phyloP scores from a whole-genome alignment of 23 red algal genomes.

The Pyropia haitanensis region DNA sequence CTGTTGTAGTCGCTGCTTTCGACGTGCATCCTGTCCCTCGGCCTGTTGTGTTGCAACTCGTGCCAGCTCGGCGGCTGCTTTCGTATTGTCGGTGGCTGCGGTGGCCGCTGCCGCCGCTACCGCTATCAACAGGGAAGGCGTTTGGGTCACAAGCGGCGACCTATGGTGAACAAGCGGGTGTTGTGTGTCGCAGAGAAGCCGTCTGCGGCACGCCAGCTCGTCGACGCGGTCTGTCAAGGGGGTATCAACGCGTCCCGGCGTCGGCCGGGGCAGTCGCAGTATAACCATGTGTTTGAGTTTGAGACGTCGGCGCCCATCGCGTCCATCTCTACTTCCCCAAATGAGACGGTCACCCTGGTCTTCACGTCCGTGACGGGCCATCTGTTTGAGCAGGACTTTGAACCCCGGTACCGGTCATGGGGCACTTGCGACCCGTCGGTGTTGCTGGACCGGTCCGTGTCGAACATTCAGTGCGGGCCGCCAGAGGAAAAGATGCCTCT shows the following conservation, averaged over 20 bases:
- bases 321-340: neutral
- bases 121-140: too few relatives aligned
- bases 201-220: slow-evolving; percentile 77
- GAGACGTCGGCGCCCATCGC: slow-evolving; percentile 6
- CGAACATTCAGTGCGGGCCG: slow-evolving; percentile 30
- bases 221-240: slow-evolving; percentile 17
- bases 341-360: slow-evolving; percentile 25
- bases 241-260: slow-evolving; percentile 2
- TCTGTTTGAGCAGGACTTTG: slow-evolving; percentile 73
- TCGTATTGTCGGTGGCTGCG: too few relatives aligned
- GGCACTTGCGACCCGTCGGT: slow-evolving; percentile 38
- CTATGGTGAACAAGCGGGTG: slow-evolving; percentile 14
- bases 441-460: slow-evolving; percentile 33
- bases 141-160: too few relatives aligned
- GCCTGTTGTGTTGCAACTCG: too few relatives aligned
- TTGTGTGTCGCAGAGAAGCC: slow-evolving; percentile 94
- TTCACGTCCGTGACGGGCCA: slow-evolving; percentile 90
- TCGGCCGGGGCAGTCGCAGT: slow-evolving; percentile 25
- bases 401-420: slow-evolving; percentile 58
- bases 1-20: too few relatives aligned
- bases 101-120: too few relatives aligned
- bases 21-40: too few relatives aligned
- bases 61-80: too few relatives aligned
- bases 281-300: slow-evolving; percentile 72
- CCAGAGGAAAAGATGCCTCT: slow-evolving; percentile 51